Conservation (phyloP, 257 asterid genomes). For the Rehmannia glutinosa region DNA sequence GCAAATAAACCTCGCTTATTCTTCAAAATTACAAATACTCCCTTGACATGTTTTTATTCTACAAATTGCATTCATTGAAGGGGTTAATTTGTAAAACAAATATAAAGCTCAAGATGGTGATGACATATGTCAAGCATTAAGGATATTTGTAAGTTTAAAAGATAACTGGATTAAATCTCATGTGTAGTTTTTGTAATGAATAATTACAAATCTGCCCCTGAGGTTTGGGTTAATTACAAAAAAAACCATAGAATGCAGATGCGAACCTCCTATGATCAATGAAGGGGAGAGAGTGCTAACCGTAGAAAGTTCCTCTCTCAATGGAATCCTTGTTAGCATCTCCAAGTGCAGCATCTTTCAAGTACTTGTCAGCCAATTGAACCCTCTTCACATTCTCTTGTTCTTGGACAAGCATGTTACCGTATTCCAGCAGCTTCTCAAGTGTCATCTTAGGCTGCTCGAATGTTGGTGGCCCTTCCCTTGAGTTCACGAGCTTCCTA, state of each 20-base stretch:
- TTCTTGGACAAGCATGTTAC: slow-evolving; percentile 47
- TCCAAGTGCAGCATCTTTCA: slow-evolving; percentile 51
- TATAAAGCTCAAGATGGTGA: too few relatives aligned
- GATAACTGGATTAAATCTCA: too few relatives aligned
- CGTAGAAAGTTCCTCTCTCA: slow-evolving; percentile 35
- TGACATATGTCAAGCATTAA: too few relatives aligned
- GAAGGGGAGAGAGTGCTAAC: slow-evolving; percentile 11
- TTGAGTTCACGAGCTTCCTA: slow-evolving; percentile 40
- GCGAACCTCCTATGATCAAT: slow-evolving; percentile 1
- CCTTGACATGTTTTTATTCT: too few relatives aligned
- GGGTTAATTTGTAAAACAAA: too few relatives aligned
- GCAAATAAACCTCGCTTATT: too few relatives aligned
- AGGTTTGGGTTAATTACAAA: too few relatives aligned
- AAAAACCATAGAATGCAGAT: neutral
- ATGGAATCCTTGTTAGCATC: slow-evolving; percentile 57
- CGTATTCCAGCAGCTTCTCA: slow-evolving; percentile 44
- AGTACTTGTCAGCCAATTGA: slow-evolving; percentile 42
- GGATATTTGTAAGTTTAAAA: too few relatives aligned
- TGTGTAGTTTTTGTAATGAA: too few relatives aligned
- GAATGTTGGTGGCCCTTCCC: slow-evolving; percentile 37
- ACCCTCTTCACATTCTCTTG: slow-evolving; percentile 64
- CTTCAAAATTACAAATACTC: too few relatives aligned
- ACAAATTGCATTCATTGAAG: too few relatives aligned
- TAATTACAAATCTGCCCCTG: too few relatives aligned
- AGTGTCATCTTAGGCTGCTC: slow-evolving; percentile 52